Percentiles rank a stretch among this genome's conserved stretches.
These are phyloP conservation scores for Ochetophila trinervis DNA, from an alignment of 306 rosid genomes.

Conservation along the genomic window DNA sequence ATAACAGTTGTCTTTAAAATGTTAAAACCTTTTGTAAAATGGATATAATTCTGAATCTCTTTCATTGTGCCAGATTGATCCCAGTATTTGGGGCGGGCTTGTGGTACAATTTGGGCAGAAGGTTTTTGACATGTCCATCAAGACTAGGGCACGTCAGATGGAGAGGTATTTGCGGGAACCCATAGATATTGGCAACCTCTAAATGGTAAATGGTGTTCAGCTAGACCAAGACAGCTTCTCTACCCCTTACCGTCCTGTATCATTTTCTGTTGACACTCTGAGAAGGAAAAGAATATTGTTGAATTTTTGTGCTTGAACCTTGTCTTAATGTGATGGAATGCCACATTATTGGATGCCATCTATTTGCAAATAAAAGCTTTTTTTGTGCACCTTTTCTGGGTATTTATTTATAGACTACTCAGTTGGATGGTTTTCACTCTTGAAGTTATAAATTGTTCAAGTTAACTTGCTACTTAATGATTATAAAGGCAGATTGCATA, in stretches of 20 bases:
- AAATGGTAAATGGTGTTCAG: slow-evolving; percentile 42
- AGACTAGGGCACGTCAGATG: slow-evolving; percentile 82
- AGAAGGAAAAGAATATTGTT: slow-evolving; percentile 23
- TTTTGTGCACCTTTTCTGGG: slow-evolving; percentile 25
- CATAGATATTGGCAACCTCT: slow-evolving; percentile 38
- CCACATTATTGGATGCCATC: slow-evolving; percentile 34
- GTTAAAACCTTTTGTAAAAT: not conserved
- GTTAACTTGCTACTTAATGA: not conserved
- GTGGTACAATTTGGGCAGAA: slow-evolving; percentile 73
- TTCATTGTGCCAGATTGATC: slow-evolving; percentile 60
- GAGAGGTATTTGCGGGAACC: slow-evolving; percentile 93
- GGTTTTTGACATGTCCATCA: slow-evolving; percentile 89
- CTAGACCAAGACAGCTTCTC: slow-evolving; percentile 17
- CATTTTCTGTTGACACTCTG: slow-evolving; percentile 16
- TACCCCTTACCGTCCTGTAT: slow-evolving; percentile 17
- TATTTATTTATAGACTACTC: slow-evolving; percentile 5
- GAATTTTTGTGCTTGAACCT: slow-evolving; percentile 30
- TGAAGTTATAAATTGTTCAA: slow-evolving; percentile 7
- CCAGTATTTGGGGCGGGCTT: slow-evolving; percentile 84
- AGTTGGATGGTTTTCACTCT: slow-evolving; percentile 5
- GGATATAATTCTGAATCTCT: not conserved
- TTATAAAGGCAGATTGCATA: no score
- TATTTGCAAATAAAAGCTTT: slow-evolving; percentile 62
- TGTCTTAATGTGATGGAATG: slow-evolving; percentile 35
- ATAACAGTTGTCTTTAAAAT: not conserved